Evolutionary conservation across 176 grass and related monocot species (phyloP).

Genomic region (Juncus effusus): DNA sequence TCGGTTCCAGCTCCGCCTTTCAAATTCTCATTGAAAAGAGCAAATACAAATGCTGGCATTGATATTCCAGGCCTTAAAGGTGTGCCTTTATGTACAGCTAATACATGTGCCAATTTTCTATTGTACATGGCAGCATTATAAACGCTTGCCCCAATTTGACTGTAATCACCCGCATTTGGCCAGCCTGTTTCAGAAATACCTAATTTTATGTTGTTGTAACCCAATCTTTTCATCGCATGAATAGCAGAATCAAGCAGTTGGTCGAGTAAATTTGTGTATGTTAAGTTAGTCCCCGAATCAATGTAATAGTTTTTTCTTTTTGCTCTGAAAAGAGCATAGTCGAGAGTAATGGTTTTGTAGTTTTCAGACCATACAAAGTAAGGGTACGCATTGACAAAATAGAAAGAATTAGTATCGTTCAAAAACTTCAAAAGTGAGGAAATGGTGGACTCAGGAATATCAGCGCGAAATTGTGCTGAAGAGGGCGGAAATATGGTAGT

Average conservation of each 20-base stretch:
- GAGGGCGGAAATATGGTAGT: conserved; percentile 49
- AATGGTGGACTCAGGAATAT: conserved; percentile 39
- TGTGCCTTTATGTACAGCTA: conserved; percentile 38
- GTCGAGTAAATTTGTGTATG: conserved; percentile 51
- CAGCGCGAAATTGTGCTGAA: conserved; percentile 36
- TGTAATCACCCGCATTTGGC: conserved; percentile 25
- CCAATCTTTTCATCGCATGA: conserved; percentile 51
- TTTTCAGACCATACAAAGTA: conserved; percentile 54
- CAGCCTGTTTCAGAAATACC: too few species aligned
- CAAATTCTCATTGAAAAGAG: conserved; percentile 67
- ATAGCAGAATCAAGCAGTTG: conserved; percentile 58
- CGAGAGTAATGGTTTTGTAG: conserved; percentile 39
- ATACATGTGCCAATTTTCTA: conserved; percentile 47
- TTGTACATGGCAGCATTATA: conserved; percentile 64
- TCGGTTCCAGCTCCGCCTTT: conserved; percentile 47
- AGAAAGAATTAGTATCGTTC: conserved; percentile 35
- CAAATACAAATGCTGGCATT: conserved; percentile 51
- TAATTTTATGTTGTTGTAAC: conserved; percentile 39
- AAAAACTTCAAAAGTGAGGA: conserved; percentile 49
- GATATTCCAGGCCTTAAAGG: conserved; percentile 35
- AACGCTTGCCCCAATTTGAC: conserved; percentile 57
- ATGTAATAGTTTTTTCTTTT: conserved; percentile 25
- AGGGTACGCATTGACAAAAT: conserved; percentile 51
- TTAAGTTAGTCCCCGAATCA: conserved; percentile 33
- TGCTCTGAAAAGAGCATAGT: conserved; percentile 44